Evolutionary conservation across 495 filamentous ascomycete species (phyloP).

Genomic region (Paragyromitra xinjiangensis): DNA sequence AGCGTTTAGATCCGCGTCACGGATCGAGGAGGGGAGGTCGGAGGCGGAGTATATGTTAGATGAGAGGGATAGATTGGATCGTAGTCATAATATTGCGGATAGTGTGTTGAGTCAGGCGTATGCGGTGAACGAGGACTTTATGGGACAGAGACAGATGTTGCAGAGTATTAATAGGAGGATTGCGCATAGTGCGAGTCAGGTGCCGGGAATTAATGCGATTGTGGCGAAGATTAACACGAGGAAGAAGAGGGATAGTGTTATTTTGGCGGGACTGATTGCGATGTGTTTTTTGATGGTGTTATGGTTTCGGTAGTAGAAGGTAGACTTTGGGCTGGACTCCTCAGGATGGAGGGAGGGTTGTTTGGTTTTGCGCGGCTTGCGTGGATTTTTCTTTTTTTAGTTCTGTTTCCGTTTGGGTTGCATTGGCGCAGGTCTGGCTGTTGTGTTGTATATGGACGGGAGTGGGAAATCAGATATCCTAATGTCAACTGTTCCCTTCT

Average conservation of each 20-base stretch:
- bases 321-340: not conserved
- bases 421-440: conserved; percentile 43
- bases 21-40: conserved; percentile 54
- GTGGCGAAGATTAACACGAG: conserved; percentile 94
- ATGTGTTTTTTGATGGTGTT: conserved; percentile 88
- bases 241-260: conserved; percentile 93
- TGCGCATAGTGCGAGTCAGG: conserved; percentile 82
- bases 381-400: conserved; percentile 1
- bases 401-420: conserved; percentile 40
- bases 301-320: conserved; percentile 71
- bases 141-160: conserved; percentile 83
- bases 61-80: conserved; percentile 83
- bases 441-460: conserved; percentile 17
- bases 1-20: conserved; percentile 75
- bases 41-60: conserved; percentile 98
- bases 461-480: conserved; percentile 35
- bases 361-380: not conserved
- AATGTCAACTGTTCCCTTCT: conserved; percentile 21
- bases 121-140: conserved; percentile 92
- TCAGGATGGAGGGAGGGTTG: not conserved
- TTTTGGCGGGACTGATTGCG: conserved; percentile 88
- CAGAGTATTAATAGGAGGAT: conserved; percentile 88
- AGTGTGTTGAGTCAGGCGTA: conserved; percentile 95
- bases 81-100: conserved; percentile 86
- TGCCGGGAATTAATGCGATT: conserved; percentile 91